Base-by-base conservation (phyloP, 495 filamentous ascomycete genomes). In the Aspergillus haitiensis region DNA sequence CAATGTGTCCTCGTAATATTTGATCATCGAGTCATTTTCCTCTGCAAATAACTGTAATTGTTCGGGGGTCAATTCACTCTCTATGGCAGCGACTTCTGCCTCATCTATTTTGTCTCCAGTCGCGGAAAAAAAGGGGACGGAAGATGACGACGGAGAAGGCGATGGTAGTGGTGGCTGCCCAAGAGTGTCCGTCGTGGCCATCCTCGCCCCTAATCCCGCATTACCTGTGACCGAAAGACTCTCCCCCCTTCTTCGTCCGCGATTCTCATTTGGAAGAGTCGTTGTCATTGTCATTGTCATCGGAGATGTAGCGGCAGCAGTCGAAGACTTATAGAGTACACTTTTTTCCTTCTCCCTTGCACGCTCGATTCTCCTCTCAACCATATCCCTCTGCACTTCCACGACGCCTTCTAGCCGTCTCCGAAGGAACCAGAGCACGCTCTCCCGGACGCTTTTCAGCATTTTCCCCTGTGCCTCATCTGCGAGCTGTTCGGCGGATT, bases 31-130 rank as follows among this genome's bases (percentile, higher is more conserved):
- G 68, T 91, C 86, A 70, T 99, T 98, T 72, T 97, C 93, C 72
- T 89, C 84, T 40, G 91, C 93, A 74, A 99, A 97, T 63, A 97
- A 80, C 72, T 97, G 93, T 55, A 92, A 72, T 71, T 98, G 93
- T 62, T 96, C 91, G 49, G 84, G 82, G 16, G 84, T 88, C 60
- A 98, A 74, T 59, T 88, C 81, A 34, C 82, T 74, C 59, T 87
- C 81, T 18, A 82, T 83, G 13, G 73, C 73, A 37, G 75, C 72
- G 59, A 78, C 69, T 52, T 84, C 75, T 37, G 73, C 70, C 52
- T 82, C 74, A 40, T 71, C 72, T 7, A 79, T 39, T 8, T 56
- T 53, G 3, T 66, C 16, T 55, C 67, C 58, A 61, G 65, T 52
- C n/a, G 65, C 70, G 31, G 64, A 54, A n/a, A 9, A 9, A 4